Conservation (phyloP, 208 protist genomes). For the Leishmania arabica region DNA sequence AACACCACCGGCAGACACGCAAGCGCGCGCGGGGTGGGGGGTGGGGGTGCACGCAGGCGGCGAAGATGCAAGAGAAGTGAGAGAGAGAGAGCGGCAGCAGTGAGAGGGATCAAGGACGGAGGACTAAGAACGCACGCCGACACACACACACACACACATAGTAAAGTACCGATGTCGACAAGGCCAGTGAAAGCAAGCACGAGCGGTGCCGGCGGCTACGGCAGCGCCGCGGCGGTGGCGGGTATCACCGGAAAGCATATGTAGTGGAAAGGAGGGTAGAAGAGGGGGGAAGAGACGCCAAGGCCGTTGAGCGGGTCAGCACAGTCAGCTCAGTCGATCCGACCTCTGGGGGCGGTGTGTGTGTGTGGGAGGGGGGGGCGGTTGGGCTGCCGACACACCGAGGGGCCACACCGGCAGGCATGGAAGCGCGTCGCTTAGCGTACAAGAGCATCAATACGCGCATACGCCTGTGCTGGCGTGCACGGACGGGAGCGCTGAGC, state of each 20-base stretch:
- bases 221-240: not conserved
- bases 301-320: too few species aligned
- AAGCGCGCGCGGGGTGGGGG: not conserved
- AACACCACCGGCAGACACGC: not conserved
- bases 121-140: not conserved
- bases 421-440: too few species aligned
- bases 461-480: too few species aligned
- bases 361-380: too few species aligned
- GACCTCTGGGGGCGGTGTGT: not conserved
- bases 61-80: not conserved
- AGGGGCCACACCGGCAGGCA: too few species aligned
- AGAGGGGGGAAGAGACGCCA: not conserved
- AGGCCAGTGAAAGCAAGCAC: not conserved
- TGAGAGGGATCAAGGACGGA: not conserved
- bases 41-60: not conserved
- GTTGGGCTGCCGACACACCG: too few species aligned
- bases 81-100: not conserved
- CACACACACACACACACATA: constrained; percentile 5
- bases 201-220: not conserved
- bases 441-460: too few species aligned
- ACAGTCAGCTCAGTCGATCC: too few species aligned
- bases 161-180: not conserved
- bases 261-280: not conserved
- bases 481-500: too few species aligned
- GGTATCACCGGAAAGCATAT: not conserved